Base-by-base conservation (phyloP, 2,329 filamentous ascomycete genomes). In the Beauveria sp. region DNA sequence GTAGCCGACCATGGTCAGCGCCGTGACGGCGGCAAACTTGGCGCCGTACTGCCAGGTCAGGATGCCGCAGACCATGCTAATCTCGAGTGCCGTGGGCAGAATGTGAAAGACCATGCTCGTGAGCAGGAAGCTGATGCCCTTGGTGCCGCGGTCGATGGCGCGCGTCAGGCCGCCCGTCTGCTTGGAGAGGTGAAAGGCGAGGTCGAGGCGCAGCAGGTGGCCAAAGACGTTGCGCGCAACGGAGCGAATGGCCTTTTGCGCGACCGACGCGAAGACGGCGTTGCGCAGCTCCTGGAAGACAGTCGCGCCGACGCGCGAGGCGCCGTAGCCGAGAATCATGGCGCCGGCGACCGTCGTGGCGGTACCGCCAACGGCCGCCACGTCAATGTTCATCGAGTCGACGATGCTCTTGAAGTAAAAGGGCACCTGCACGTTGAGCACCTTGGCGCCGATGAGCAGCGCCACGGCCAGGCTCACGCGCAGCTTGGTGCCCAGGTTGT, bases 331-430 rank as follows among this genome's bases (percentile, higher is more conserved):
- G 66, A 99, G 77, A 61, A 99, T 95, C 85, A 97, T 92, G 62
- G 90, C 89, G 4, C 95, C 93, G 12, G 92, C 95, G 8, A 96
- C 88, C 0, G 91, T 92, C 58, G 88, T 90, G 30, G 91, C 93
- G 0, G 92, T 96, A 8, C 92, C 93, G n/a, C 92, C 93, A 6
- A 90, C 78, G 18, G 88, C 82, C n/a, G 85, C 83, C 71, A 96
- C 87, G 74, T 99, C 95, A 67, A 99, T 84, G 73, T 99, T 99
- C 91, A 99, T 96, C 22, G 91, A 87, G 74, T 99, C 96, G 47
- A 99, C 91, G 66, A 99, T 98, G 74, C 79, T 93, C 80, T 98
- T 98, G 80, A 99, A 99, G 80, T 97, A 99, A 73, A 99, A 99
- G 0, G 95, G 95, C 52, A 99, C 91, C 78, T 99, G 92, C 18